Base-by-base conservation (phyloP, 495 filamentous ascomycete genomes). In the Immersiella caudata region DNA sequence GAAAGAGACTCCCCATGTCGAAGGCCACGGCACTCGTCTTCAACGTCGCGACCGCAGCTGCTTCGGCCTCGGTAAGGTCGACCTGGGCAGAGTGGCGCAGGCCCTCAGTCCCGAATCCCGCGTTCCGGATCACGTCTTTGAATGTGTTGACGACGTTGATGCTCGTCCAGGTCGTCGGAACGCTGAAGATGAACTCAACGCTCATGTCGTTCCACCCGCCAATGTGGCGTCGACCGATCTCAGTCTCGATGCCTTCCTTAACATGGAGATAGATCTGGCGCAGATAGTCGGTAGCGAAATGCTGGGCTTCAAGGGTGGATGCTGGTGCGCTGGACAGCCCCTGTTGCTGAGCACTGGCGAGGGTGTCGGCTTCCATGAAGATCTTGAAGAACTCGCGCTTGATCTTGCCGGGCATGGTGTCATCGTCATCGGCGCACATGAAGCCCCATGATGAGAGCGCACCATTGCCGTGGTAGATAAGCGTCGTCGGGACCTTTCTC, bases 41-140 rank as follows among this genome's bases (percentile, higher is more conserved):
- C 60, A 78, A 70, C 9, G 75, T 78, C 7, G 77, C 77, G 0
- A 89, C 87, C 14, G 89, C 89, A 7, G 88, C 88, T 5, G 88
- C 88, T 73, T 91, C 88, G 4, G 88, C 87, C 72, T 91, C 89
- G 0, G 89, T 91, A 18, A 90, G 73, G n/a, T 86, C 86, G 51
- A 91, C 86, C n/a, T 68, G 73, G 1, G 83, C 83, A 6, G 74
- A 76, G 73, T 89, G 85, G 20, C 74, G 74, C 0, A 65, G 60
- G 1, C 78, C 77, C 46, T 81, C 80, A 4, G 68, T 68, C 8
- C 83, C 83, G 70, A 85, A 86, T 2, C 88, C 85, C 4, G 85
- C 85, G 5, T 73, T 68, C 21, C 75, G 60, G 24, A 89, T 80
- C 25, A 87, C 79, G 8, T 62, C 67, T 67, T 82, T 79, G 62